These are phyloP conservation scores for Microdochium nivale DNA, from an alignment of 2,329 filamentous ascomycete species.

Conservation along the genomic window DNA sequence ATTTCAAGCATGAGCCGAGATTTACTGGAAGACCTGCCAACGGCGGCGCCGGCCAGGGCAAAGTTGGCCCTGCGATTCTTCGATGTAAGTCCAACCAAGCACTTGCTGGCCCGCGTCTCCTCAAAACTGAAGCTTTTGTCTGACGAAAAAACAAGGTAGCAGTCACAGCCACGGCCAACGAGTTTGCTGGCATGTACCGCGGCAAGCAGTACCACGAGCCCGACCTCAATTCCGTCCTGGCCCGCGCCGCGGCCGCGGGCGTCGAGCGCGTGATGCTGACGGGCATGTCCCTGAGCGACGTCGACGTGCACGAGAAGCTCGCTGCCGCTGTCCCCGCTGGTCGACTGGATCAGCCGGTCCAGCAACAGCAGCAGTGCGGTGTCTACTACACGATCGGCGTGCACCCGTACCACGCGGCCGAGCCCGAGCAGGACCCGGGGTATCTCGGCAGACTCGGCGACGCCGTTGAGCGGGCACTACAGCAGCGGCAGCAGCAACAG, in stretches of 20 bases:
- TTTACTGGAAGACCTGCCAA: background rate
- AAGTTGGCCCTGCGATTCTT: background rate
- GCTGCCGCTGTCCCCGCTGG: slow-evolving; percentile 16
- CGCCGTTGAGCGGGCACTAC: slow-evolving; percentile 12
- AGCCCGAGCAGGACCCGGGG: slow-evolving; percentile 22
- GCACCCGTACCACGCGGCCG: slow-evolving; percentile 39
- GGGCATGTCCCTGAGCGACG: slow-evolving; percentile 26
- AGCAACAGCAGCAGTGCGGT: no score
- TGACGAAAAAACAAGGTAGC: slow-evolving; percentile 16
- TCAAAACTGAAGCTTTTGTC: background rate
- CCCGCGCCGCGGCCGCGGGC: slow-evolving; percentile 28
- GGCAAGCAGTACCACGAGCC: slow-evolving; percentile 36
- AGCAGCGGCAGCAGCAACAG: no score
- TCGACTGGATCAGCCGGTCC: no score
- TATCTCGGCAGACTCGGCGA: slow-evolving; percentile 16
- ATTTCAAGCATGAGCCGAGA: background rate
- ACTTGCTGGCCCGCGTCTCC: no score
- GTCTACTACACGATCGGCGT: slow-evolving; percentile 35
- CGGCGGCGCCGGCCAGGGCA: background rate
- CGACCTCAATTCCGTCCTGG: slow-evolving; percentile 32
- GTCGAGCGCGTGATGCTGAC: slow-evolving; percentile 32
- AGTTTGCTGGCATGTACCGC: slow-evolving; percentile 42
- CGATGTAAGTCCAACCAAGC: background rate
- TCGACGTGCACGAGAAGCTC: slow-evolving; percentile 16
- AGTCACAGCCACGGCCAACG: slow-evolving; percentile 27